These are phyloP conservation scores for Xylaria intraflava DNA, from an alignment of 495 filamentous ascomycete genomes.

Conservation along the genomic window DNA sequence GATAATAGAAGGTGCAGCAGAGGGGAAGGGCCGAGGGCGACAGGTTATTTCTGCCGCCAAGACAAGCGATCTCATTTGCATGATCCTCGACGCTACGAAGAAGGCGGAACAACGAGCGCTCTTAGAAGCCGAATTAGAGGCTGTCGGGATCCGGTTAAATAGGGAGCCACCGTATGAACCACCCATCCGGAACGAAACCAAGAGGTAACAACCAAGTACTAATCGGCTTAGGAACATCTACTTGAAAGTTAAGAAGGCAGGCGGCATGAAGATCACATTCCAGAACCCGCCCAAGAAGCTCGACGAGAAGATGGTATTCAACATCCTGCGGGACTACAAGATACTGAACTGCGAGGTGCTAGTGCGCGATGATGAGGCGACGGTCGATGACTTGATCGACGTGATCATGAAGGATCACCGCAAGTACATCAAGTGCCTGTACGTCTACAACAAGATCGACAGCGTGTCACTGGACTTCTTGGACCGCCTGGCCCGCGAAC, in stretches of 20 bases:
- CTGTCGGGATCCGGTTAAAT: constrained; percentile 93
- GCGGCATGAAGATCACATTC: constrained; percentile 98
- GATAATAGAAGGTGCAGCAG: constrained; percentile 95
- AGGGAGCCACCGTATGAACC: constrained; percentile 69
- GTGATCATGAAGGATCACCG: constrained; percentile 98
- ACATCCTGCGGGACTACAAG: constrained; percentile 96
- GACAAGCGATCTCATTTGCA: constrained; percentile 94
- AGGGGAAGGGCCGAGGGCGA: constrained; percentile 91
- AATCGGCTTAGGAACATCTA: constrained; percentile 75
- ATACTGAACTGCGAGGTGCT: constrained; percentile 96
- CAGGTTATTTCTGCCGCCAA: constrained; percentile 99
- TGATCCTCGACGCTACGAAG: constrained; percentile 97
- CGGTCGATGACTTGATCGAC: constrained; percentile 98
- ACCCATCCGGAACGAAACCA: not conserved
- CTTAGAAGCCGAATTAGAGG: constrained; percentile 88
- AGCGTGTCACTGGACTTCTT: constrained; percentile 88
- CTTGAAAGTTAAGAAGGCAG: constrained; percentile 93
- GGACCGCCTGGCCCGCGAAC: constrained; percentile 84
- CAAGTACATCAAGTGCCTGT: constrained; percentile 93
- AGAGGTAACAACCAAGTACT: constrained; percentile 7
- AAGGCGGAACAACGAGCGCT: constrained; percentile 87
- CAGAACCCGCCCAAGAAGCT: constrained; percentile 78
- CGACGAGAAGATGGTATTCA: constrained; percentile 96
- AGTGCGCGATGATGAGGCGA: constrained; percentile 88
- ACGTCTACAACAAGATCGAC: constrained; percentile 99